Evolutionary conservation across 2,329 filamentous ascomycete species (phyloP), one percentile per base, ranked within the genome.

Genomic region (Escovopsis sp.): DNA sequence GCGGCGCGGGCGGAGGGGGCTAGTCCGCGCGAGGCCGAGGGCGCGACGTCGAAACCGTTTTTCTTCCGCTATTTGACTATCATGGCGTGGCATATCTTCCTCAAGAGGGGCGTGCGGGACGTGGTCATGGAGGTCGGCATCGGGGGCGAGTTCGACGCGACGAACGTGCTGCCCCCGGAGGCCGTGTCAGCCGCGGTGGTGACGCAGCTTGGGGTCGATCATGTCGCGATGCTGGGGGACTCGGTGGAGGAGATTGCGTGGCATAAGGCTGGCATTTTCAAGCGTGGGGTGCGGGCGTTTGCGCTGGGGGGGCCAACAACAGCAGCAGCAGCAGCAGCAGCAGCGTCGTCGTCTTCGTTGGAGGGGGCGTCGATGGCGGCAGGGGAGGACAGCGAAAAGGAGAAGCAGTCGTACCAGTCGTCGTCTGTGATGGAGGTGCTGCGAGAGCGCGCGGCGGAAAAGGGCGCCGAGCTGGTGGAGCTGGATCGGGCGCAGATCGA

Each of bases 11-110:
- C 35, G 16, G 51, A 54, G 2, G 57, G 53, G 1, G 48, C 48
- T 32, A 38, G 43, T 9, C 39, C 50, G 8, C 67, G 63, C 1
- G 63, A 64, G 12, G 57, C 63, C 0, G 65, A 65, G 12, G 71
- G 72, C 0, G 65, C 76, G 0, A 58, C 56, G 1, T 72, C 72
- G 2, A 93, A 92, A 54, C 90, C 90, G 0, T 81, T 86, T 35
- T 96, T 92, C 57, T 96, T 96, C 55, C 79, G 88, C 19, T 94
- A 83, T 51, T 56, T 98, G 50, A 94, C 88, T 0, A 66, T 98
- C 27, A 70, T 94, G 61, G 87, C 87, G 2, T 73, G 93, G 48
- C 86, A 93, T 49, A 70, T 78, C 2, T 98, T 93, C 47, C 50
- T 92, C 18, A 56, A 66, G 33, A 79, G 90, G 52, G 77, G 79